phyloP scores from a whole-genome alignment of 176 grass and related monocot species.

The Miscanthus lutarioriparius region DNA sequence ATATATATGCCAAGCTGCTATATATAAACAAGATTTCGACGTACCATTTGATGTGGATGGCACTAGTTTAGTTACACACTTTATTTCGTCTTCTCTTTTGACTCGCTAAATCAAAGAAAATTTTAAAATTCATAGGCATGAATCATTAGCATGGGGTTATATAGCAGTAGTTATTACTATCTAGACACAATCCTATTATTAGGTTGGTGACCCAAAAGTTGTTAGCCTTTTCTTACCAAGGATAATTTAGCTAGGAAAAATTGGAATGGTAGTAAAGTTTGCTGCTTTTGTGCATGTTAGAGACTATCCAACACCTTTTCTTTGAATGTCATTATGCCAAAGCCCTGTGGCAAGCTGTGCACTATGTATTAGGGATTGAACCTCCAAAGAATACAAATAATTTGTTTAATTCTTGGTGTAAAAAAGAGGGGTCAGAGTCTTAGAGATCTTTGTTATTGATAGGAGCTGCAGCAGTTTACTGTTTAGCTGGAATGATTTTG shows the following conservation, averaged over 20 bases:
- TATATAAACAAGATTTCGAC: constrained; percentile 10
- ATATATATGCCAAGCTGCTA: constrained; percentile 8
- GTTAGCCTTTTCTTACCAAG: neutral
- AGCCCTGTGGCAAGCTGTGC: neutral
- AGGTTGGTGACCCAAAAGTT: neutral
- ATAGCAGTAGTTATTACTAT: neutral
- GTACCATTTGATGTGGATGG: constrained; percentile 27
- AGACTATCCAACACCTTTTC: neutral
- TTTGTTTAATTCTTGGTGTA: too few relatives aligned
- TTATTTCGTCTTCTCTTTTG: neutral
- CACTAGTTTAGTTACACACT: neutral
- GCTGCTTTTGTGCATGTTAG: neutral
- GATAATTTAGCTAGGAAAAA: neutral
- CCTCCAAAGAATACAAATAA: too few relatives aligned
- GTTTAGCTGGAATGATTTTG: too few relatives aligned
- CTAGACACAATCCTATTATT: neutral
- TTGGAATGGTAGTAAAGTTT: neutral
- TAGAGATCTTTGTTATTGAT: too few relatives aligned
- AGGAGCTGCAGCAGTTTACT: too few relatives aligned
- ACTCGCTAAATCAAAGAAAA: neutral
- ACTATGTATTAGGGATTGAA: neutral
- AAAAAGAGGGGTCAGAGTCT: too few relatives aligned
- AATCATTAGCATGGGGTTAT: neutral
- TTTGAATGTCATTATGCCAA: neutral
- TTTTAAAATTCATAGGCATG: neutral